A percentile compares a stretch with the other conserved stretches of the same genome.
phyloP scores from a whole-genome alignment of 306 rosid species.

The Trifolium fragiferum region DNA sequence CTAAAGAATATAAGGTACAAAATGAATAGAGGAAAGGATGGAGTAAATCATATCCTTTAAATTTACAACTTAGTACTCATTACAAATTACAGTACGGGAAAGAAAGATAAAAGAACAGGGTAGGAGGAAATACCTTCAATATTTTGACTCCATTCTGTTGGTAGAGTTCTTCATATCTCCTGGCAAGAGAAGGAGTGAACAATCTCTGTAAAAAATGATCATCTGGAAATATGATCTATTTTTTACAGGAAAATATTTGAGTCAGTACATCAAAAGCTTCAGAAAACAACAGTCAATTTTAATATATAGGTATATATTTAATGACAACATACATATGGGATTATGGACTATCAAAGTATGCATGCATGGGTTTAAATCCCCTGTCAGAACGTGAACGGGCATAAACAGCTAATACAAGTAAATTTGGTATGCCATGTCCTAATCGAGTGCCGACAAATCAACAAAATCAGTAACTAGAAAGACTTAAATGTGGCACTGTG shows the following conservation, averaged over 20 bases:
- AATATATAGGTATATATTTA: not conserved
- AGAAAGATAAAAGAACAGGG: constrained; percentile 37
- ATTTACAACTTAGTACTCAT: not conserved
- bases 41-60: not conserved
- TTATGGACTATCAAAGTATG: constrained; percentile 18
- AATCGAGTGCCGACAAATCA: constrained; percentile 14
- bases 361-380: constrained; percentile 1
- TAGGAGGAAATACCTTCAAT: constrained; percentile 61
- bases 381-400: not conserved
- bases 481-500: not conserved
- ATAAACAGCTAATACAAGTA: constrained; percentile 24
- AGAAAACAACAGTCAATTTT: constrained; percentile 30
- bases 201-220: constrained; percentile 78
- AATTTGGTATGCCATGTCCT: constrained; percentile 9
- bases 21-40: constrained; percentile 15
- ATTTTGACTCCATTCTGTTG: constrained; percentile 84
- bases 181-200: constrained; percentile 89
- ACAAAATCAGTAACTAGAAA: constrained; percentile 5
- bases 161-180: constrained; percentile 88
- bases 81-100: constrained; percentile 7
- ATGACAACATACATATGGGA: constrained; percentile 5
- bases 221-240: constrained; percentile 82
- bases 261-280: constrained; percentile 40
- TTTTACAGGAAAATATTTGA: constrained; percentile 34
- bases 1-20: constrained; percentile 53